These are phyloP conservation scores for Fraxinus dipetala DNA, from an alignment of 305 asterid species.

Conservation along the genomic window DNA sequence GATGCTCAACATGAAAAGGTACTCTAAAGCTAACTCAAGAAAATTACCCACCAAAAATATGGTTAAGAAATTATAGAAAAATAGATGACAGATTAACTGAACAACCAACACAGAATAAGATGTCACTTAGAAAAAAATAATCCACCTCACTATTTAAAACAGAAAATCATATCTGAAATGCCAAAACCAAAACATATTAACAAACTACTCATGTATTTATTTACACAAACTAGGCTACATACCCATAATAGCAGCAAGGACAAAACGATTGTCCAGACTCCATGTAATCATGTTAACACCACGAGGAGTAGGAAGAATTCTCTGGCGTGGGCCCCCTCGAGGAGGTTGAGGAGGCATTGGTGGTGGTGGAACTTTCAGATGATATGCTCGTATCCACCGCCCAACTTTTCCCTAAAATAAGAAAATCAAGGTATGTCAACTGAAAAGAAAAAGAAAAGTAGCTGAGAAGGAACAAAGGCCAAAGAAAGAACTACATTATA, in stretches of 20 bases:
- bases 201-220: constrained; percentile 1
- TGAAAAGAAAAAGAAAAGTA: background rate
- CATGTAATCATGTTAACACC: constrained; percentile 98
- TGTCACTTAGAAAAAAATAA: background rate
- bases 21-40: background rate
- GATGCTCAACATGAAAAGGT: constrained; percentile 4
- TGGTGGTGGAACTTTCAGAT: constrained; percentile 97
- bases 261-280: constrained; percentile 98
- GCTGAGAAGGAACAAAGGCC: constrained; percentile 9
- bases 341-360: constrained; percentile 96
- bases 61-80: constrained; percentile 10
- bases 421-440: constrained; percentile 11
- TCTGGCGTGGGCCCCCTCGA: constrained; percentile 96
- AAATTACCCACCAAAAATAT: background rate
- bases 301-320: constrained; percentile 95
- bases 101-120: background rate
- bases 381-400: constrained; percentile 92
- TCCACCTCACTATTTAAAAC: background rate
- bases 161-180: constrained; percentile 1
- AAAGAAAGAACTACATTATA: constrained; percentile 15
- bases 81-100: background rate
- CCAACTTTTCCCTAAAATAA: constrained; percentile 74
- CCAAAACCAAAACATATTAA: constrained; percentile 1
- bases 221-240: constrained; percentile 28
- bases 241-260: constrained; percentile 99